A percentile compares a stretch with the other conserved stretches of the same genome.
Conservation (phyloP, 2,329 filamentous ascomycete species). For the Sporothrix brunneoviolacea region DNA sequence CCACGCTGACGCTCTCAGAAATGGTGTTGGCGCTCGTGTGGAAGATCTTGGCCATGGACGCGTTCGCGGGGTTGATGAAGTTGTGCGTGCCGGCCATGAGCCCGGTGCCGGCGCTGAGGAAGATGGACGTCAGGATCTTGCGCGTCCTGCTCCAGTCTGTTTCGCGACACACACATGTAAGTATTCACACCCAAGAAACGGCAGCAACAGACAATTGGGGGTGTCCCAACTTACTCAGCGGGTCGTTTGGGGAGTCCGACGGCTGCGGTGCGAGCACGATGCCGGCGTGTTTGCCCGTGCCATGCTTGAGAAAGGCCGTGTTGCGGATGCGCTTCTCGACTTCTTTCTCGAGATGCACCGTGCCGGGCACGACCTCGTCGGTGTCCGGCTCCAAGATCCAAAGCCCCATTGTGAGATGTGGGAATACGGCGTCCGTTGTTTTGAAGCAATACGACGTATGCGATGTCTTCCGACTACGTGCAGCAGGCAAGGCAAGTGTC, state of each 20-base stretch:
- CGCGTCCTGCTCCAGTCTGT: conserved; percentile 19
- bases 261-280: conserved; percentile 5
- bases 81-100: conserved; percentile 23
- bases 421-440: too few species aligned
- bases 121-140: conserved; percentile 33
- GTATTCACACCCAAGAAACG: too few species aligned
- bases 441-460: too few species aligned
- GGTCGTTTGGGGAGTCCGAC: conserved; percentile 4
- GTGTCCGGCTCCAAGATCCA: conserved; percentile 11
- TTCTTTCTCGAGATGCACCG: neutral
- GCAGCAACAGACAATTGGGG: too few species aligned
- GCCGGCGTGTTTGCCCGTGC: neutral
- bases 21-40: conserved; percentile 27
- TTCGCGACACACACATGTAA: neutral
- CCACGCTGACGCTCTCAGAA: conserved; percentile 28
- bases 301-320: conserved; percentile 3
- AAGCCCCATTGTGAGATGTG: neutral
- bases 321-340: conserved; percentile 2
- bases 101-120: conserved; percentile 31
- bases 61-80: conserved; percentile 30
- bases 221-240: conserved; percentile 3
- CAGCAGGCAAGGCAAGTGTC: too few species aligned
- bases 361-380: conserved; percentile 6
- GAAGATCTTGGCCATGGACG: conserved; percentile 22
- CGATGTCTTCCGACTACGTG: too few species aligned